Evolutionary conservation across 495 filamentous ascomycete genomes (phyloP), one percentile per base, ranked within the genome.

Genomic region (Monascus purpureus): DNA sequence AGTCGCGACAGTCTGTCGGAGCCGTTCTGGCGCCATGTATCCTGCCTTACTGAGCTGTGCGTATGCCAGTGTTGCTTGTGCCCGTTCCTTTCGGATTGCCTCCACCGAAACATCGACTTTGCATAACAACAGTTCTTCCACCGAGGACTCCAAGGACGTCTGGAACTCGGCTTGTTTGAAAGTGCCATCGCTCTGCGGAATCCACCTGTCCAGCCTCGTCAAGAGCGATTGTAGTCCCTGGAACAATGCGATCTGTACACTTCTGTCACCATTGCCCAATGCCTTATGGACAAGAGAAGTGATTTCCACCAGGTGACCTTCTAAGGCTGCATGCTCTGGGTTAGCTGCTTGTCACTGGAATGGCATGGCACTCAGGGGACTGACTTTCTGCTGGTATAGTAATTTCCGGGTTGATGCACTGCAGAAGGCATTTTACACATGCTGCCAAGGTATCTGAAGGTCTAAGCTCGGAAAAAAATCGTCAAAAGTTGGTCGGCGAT

Each of bases 361-460:
- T 12, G 16, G 16, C 9, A 13, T 17, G 28, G 20, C 11, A 7
- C 13, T 19, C 20, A n/a, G 17, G 25, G 19, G 38, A 55, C 58
- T 47, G 22, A 61, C 61, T 53, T 48, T 45, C 29, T 15, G 39
- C 31, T 8, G 52, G 42, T 22, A 23, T 37, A 33, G 45, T 36
- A 27, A 42, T 38, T 24, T 40, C 31, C 35, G 57, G 50, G 40
- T 57, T 65, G 31, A 65, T 39, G 42, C 61, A 61, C 38, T 60
- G 58, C 29, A 70, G 33, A 9, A 68, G 46, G 23, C 65, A 65
- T 37, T 53, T 50, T 8, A 60, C 43, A 44, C 63, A 52, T 18
- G 66, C 62, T 24, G 61, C 62, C 33, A 70, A 49, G 17, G 59
- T 70, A 27, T 61, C 43, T 7, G 55, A 55, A 22, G 42, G 43